These are phyloP conservation scores for Silene conica DNA, from an alignment of 148 eudicot genomes.

Conservation along the genomic window DNA sequence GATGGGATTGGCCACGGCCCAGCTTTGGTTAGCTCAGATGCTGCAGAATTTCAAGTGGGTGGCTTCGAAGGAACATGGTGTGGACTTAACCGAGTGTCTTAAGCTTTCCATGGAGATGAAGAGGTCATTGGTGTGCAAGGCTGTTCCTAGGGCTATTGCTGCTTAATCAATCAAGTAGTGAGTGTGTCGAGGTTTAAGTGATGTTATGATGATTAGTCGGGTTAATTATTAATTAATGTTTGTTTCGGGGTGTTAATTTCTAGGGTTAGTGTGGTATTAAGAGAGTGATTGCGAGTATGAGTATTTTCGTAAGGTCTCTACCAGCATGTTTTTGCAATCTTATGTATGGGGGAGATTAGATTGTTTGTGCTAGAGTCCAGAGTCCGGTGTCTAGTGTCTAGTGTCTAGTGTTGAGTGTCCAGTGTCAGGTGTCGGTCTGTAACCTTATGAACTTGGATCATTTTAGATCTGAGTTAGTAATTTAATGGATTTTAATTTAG, in stretches of 20 bases:
- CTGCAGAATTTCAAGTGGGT: constrained; percentile 56
- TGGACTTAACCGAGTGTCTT: constrained; percentile 67
- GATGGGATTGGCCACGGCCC: constrained; percentile 68
- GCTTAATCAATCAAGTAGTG: neutral
- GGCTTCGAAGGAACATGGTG: constrained; percentile 32
- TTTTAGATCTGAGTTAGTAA: neutral
- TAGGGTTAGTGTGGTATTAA: neutral
- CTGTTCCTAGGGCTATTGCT: constrained; percentile 47
- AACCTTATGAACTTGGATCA: neutral
- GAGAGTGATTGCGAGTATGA: neutral
- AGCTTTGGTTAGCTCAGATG: constrained; percentile 86
- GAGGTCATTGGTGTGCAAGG: constrained; percentile 66
- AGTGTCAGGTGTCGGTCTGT: neutral
- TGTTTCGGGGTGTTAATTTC: neutral
- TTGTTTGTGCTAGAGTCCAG: neutral
- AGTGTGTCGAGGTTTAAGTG: neutral
- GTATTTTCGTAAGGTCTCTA: constrained; percentile 4
- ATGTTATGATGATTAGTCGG: neutral
- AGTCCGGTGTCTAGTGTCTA: no score
- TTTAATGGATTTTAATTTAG: neutral
- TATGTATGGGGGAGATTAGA: constrained; percentile 10
- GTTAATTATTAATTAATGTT: neutral
- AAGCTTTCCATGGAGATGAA: constrained; percentile 95
- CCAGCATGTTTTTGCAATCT: constrained; percentile 28
- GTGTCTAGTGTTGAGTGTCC: no score